A percentile compares a stretch with the other conserved stretches of the same genome.
Conservation (phyloP, 2,329 filamentous ascomycete genomes). For the Colletotrichum simmondsii region DNA sequence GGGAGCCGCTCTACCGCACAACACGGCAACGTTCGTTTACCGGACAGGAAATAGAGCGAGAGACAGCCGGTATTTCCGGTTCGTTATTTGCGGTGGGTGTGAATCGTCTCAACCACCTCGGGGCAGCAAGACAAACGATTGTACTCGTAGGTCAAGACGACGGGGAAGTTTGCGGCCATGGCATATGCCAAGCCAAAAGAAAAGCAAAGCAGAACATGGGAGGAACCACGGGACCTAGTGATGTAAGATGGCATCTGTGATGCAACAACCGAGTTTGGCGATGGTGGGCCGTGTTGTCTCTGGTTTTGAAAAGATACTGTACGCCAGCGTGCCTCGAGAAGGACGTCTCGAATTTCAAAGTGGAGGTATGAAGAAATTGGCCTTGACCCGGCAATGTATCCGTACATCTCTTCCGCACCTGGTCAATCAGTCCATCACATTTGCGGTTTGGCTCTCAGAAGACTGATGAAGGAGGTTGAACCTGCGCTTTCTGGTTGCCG, state of each 20-base stretch:
- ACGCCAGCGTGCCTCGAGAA: background rate
- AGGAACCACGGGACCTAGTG: background rate
- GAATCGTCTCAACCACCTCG: background rate
- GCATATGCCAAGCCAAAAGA: constrained; percentile 10
- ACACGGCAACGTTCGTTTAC: background rate
- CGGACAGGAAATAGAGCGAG: background rate
- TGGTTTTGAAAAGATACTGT: background rate
- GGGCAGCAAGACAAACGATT: background rate
- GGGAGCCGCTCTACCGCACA: background rate
- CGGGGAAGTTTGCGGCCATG: background rate
- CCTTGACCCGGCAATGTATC: background rate
- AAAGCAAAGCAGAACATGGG: background rate
- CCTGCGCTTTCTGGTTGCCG: background rate
- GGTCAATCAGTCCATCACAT: background rate
- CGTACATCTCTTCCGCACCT: background rate
- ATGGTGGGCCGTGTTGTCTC: background rate
- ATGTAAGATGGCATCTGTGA: background rate
- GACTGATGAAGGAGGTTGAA: background rate
- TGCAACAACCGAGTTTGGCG: background rate
- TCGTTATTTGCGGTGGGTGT: background rate
- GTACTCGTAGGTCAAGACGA: background rate
- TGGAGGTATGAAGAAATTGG: constrained; percentile 5
- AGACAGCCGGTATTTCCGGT: background rate
- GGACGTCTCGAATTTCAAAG: background rate
- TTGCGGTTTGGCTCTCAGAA: background rate